Evolutionary conservation across 2,329 filamentous ascomycete species (phyloP).

Genomic region (Penicillium sp.): DNA sequence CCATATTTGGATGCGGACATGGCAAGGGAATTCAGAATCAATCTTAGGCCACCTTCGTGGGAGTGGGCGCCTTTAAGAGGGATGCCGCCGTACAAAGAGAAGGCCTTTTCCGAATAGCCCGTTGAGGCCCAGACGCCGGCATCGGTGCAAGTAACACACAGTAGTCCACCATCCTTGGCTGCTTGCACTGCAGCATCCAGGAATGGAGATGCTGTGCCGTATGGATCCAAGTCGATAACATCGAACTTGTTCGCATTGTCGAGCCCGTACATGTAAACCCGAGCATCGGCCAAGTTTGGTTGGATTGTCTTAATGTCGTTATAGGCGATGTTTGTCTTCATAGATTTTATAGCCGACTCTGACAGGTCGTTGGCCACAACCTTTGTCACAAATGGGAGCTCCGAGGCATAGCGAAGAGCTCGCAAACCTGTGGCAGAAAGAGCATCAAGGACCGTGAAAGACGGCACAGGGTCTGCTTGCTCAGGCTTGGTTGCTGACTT

Average conservation of each 20-base stretch:
- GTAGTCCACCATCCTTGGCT: slow-evolving; percentile 78
- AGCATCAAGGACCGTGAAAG: slow-evolving; percentile 87
- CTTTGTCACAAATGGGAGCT: slow-evolving; percentile 77
- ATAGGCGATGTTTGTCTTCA: slow-evolving; percentile 78
- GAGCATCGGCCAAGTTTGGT: slow-evolving; percentile 74
- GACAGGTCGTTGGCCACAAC: slow-evolving; percentile 90
- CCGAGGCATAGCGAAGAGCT: slow-evolving; percentile 84
- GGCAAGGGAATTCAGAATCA: slow-evolving; percentile 80
- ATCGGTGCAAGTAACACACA: slow-evolving; percentile 96
- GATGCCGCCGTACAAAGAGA: slow-evolving; percentile 85
- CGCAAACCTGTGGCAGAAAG: slow-evolving; percentile 90
- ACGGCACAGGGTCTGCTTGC: slow-evolving; percentile 33
- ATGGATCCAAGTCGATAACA: slow-evolving; percentile 94
- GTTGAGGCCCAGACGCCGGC: slow-evolving; percentile 92
- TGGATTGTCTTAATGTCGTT: slow-evolving; percentile 74
- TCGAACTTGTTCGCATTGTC: slow-evolving; percentile 63
- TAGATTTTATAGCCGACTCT: slow-evolving; percentile 69
- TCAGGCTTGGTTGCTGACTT: slow-evolving; percentile 23
- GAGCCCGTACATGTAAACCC: slow-evolving; percentile 82
- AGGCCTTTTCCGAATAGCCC: slow-evolving; percentile 91
- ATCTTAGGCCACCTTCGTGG: slow-evolving; percentile 82
- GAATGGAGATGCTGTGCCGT: slow-evolving; percentile 89
- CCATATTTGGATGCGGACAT: slow-evolving; percentile 80
- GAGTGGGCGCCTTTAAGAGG: slow-evolving; percentile 80
- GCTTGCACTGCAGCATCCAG: slow-evolving; percentile 86